These are phyloP conservation scores for Thielaviopsis euricoi DNA, from an alignment of 2,329 filamentous ascomycete genomes.

Conservation along the genomic window DNA sequence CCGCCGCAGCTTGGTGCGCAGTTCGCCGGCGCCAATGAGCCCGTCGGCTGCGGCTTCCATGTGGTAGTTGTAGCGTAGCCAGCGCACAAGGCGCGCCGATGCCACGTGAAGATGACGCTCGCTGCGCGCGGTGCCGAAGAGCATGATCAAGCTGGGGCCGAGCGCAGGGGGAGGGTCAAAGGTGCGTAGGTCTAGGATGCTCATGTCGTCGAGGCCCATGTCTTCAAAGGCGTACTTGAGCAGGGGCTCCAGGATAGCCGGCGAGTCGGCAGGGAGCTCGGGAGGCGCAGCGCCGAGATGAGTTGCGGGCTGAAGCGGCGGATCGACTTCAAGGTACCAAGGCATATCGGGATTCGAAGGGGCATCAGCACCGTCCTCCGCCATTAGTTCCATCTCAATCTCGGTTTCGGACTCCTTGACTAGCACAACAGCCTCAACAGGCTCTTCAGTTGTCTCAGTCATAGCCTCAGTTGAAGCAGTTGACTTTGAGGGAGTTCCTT, in stretches of 20 bases:
- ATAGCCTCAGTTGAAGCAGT: neutral
- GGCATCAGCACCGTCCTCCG: slow-evolving; percentile 13
- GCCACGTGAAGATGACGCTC: slow-evolving; percentile 88
- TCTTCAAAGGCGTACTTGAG: slow-evolving; percentile 68
- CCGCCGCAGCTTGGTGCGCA: slow-evolving; percentile 71
- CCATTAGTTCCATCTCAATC: slow-evolving; percentile 3
- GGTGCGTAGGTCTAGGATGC: slow-evolving; percentile 64
- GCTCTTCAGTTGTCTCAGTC: neutral
- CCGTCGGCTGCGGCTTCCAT: slow-evolving; percentile 71
- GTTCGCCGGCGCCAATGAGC: slow-evolving; percentile 72
- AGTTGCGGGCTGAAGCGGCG: slow-evolving; percentile 33
- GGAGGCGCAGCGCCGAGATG: slow-evolving; percentile 33
- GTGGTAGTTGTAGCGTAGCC: slow-evolving; percentile 57
- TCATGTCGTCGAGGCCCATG: slow-evolving; percentile 69
- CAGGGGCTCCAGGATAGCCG: slow-evolving; percentile 53
- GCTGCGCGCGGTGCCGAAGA: slow-evolving; percentile 78
- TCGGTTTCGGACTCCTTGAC: slow-evolving; percentile 12
- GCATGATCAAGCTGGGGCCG: slow-evolving; percentile 78
- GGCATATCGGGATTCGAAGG: slow-evolving; percentile 29
- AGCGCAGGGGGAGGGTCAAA: slow-evolving; percentile 78
- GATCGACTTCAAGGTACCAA: slow-evolving; percentile 76
- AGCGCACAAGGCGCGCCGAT: slow-evolving; percentile 76
- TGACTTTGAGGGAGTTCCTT: neutral
- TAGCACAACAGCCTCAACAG: neutral
- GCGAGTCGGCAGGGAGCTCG: slow-evolving; percentile 48